Percentiles rank a stretch among this genome's conserved stretches.
phyloP scores from a whole-genome alignment of 2,329 filamentous ascomycete species.

The Cercospora janseana region DNA sequence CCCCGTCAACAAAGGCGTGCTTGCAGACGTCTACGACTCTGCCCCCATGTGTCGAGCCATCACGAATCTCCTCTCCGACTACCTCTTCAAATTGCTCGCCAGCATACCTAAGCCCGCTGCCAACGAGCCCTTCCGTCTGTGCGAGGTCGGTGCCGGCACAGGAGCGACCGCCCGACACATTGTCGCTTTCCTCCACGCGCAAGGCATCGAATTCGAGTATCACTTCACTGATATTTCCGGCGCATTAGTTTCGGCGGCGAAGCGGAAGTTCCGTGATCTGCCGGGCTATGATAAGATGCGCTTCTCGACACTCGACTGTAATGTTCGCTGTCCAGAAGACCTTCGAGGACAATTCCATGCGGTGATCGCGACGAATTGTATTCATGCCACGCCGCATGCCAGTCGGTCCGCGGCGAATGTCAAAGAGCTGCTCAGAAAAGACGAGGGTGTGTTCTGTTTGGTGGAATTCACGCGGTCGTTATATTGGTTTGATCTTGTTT shows the following conservation, averaged over 20 bases:
- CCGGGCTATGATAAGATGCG: slow-evolving; percentile 22
- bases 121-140: slow-evolving; percentile 31
- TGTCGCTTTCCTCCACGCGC: slow-evolving; percentile 29
- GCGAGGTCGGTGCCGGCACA: slow-evolving; percentile 49
- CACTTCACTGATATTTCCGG: slow-evolving; percentile 47
- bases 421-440: slow-evolving; percentile 30
- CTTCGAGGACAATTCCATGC: slow-evolving; percentile 27
- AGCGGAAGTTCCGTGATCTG: slow-evolving; percentile 3
- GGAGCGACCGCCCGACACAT: slow-evolving; percentile 44
- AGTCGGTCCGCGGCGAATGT: slow-evolving; percentile 31
- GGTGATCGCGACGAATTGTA: slow-evolving; percentile 39
- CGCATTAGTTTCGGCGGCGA: slow-evolving; percentile 30
- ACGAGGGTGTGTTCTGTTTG: slow-evolving; percentile 38
- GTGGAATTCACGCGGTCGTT: slow-evolving; percentile 37
- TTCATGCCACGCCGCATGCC: slow-evolving; percentile 40
- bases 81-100: neutral
- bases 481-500: slow-evolving; percentile 37
- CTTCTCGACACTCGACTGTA: slow-evolving; percentile 31
- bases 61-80: slow-evolving; percentile 7
- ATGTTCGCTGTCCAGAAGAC: neutral
- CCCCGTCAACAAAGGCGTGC: neutral
- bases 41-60: slow-evolving; percentile 15
- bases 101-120: neutral
- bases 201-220: slow-evolving; percentile 39
- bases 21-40: slow-evolving; percentile 14